A percentile compares a stretch with the other conserved stretches of the same genome.
These are phyloP conservation scores for Russula dissimulans DNA, from an alignment of 768 basidiomycete species.

Conservation along the genomic window DNA sequence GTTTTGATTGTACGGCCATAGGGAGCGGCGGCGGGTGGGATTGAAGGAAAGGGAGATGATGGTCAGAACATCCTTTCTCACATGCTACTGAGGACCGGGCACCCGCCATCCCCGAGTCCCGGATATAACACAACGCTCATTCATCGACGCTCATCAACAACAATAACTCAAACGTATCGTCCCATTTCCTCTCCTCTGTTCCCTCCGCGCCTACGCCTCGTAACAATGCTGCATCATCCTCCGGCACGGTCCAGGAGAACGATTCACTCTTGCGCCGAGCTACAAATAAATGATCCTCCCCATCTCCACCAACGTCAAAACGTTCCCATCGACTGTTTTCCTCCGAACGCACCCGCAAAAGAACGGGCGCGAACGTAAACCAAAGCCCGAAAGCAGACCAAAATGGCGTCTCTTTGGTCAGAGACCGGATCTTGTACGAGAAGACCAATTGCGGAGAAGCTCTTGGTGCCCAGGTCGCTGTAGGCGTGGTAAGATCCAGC, in stretches of 20 bases:
- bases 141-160: constrained; percentile 35
- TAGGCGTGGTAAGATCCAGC: constrained; percentile 48
- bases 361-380: constrained; percentile 56
- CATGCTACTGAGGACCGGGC: background rate
- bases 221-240: constrained; percentile 45
- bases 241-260: constrained; percentile 44
- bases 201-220: constrained; percentile 46
- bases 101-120: background rate
- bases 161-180: constrained; percentile 66
- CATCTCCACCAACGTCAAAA: constrained; percentile 16
- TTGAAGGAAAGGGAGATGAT: background rate
- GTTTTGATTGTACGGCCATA: constrained; percentile 37
- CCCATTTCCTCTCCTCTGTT: constrained; percentile 37
- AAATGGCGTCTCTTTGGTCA: constrained; percentile 63
- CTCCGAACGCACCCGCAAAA: constrained; percentile 22
- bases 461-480: background rate
- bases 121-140: background rate
- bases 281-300: constrained; percentile 47
- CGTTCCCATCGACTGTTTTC: constrained; percentile 22
- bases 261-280: constrained; percentile 53
- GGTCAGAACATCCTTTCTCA: constrained; percentile 2
- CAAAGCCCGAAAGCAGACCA: constrained; percentile 76
- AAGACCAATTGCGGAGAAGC: constrained; percentile 39
- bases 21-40: no score
- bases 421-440: constrained; percentile 69